Base-by-base conservation (phyloP, 2,329 filamentous ascomycete species). In the Verticillium alfalfae region DNA sequence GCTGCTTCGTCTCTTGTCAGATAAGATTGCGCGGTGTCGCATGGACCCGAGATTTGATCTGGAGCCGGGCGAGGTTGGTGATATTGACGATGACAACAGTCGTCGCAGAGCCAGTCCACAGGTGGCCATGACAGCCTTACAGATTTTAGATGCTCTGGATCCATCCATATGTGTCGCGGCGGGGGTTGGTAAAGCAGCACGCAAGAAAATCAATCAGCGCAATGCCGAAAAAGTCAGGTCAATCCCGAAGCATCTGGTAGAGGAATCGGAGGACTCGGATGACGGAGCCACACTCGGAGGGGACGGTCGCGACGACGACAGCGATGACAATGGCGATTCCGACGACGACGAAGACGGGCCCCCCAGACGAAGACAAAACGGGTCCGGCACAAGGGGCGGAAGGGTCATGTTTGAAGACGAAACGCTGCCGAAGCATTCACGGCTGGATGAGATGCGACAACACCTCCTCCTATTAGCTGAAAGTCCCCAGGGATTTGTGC, bases 381-480 rank as follows among this genome's bases (percentile, higher is more conserved):
- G 26, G 16, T 49, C 37, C 54, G 77, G 73, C 5, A 71, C 71
- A 31, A 69, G 74, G 34, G 70, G 75, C 57, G 72, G 74, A 49
- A 81, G 77, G 65, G 81, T 84, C 56, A 82, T 80, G 52, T 86
- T 86, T 64, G 79, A 84, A 56, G 82, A 85, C 26, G 72, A 75
- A 3, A 67, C 70, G 13, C 69, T 74, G 15, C 68, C 74, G 5
- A 76, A 76, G 34, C 75, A 76, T 22, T 79, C 78, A 60, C 81
- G 84, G 45, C 70, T 88, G 56, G 78, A 82, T 45, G 82, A 86
- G 64, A 83, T 93, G 72, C 85, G 90, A 60, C 86, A 88, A 63
- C 91, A 95, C 72, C 83, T 94, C n/a, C 76, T 88, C 3, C 75
- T 93, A 1, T 81, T 96, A 8, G 81, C 87, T 15, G 87, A 91